Base-by-base conservation (phyloP, 345 rosid species). In the Salix dunnii region DNA sequence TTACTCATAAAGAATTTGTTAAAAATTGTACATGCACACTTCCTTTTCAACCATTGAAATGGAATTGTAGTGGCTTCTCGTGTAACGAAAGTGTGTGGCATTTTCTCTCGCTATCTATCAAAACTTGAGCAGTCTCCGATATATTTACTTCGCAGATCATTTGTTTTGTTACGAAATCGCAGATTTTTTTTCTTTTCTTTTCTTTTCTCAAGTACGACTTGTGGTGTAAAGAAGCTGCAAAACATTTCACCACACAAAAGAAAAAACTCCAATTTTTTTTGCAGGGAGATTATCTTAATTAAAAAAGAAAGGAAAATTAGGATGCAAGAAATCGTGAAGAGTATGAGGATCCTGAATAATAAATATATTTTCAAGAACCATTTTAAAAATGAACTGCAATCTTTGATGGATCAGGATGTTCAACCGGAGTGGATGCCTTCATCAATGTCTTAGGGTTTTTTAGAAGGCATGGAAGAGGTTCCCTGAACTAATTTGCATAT, bases 21-120 rank as follows among this genome's bases (percentile, higher is more conserved):
- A 53, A 53, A 77, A 76, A 51, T 23, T 82, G 88, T 85, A 82
- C 78, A 79, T 84, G 76, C 49, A 14, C 46, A 35, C 23, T 70
- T 77, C 38, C 71, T 77, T 80, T 42, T 80, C 23, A 65, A 73
- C 79, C 67, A 28, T 68, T 71, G 70, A 73, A 73, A 46, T 35
- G 65, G 46, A 58, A 62, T 73, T 74, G 75, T 72, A 72, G 79
- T 79, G 85, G 67, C 69, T 65, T 76, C 78, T 43, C 70, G 11
- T 83, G 82, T 80, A 79, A 74, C 55, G 76, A 60, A 78, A 48
- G 28, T 18, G 28, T 10, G 31, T 31, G 63, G 48, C 42, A 7
- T 72, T 28, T 33, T 63, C 13, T 68, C 30, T 70, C 40, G 7
- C 10, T 60, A 42, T 55, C 33, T 11, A 42, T 40, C 5, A 30